These are phyloP conservation scores for Gaertneriomyces sp. DNA, from an alignment of 192 early-diverging fungal genomes.

Conservation along the genomic window DNA sequence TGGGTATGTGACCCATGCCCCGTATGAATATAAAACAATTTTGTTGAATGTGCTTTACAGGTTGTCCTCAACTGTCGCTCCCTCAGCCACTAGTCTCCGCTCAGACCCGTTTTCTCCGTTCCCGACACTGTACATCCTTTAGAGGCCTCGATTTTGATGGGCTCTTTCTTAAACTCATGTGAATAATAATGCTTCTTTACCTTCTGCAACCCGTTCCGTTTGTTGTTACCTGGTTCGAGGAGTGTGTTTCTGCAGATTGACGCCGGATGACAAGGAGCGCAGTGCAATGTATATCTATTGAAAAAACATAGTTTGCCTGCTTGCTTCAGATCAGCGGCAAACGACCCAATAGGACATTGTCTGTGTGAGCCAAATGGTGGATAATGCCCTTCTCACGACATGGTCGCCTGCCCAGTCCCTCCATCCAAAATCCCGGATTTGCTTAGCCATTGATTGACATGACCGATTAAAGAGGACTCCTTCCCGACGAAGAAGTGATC, in stretches of 20 bases:
- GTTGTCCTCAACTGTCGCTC: constrained; percentile 5
- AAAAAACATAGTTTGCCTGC: too few species aligned
- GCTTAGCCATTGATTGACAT: constrained; percentile 13
- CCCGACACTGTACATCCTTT: too few species aligned
- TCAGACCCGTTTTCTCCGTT: too few species aligned
- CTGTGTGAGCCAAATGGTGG: not conserved
- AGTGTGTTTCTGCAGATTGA: too few species aligned
- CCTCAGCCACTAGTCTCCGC: too few species aligned
- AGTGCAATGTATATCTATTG: too few species aligned
- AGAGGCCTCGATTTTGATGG: too few species aligned
- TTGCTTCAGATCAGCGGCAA: not conserved
- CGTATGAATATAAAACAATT: constrained; percentile 10
- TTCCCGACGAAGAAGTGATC: constrained; percentile 29
- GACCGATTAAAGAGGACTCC: constrained; percentile 13
- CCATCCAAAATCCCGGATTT: not conserved
- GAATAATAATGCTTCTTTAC: too few species aligned
- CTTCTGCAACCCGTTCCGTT: too few species aligned
- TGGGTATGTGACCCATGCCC: constrained; percentile 1
- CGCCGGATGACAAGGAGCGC: too few species aligned
- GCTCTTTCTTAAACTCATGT: too few species aligned
- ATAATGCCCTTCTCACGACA: not conserved
- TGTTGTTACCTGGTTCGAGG: too few species aligned
- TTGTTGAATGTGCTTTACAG: not conserved
- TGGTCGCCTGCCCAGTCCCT: not conserved
- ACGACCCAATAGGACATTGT: not conserved